A percentile compares a stretch with the other conserved stretches of the same genome.
Conservation (phyloP, 2,329 filamentous ascomycete species). For the Penicillium sp. region DNA sequence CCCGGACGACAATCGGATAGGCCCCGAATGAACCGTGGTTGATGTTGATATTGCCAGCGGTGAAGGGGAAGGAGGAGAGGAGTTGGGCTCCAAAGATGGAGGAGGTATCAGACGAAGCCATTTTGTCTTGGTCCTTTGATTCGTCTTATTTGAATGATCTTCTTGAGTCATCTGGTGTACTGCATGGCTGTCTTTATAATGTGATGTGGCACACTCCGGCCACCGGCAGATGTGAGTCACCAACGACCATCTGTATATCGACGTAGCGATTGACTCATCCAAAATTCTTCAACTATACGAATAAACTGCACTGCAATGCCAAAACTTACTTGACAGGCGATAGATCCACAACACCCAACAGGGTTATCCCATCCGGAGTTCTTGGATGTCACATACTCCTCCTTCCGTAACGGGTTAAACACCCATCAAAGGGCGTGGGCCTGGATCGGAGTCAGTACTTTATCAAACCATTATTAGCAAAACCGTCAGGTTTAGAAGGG, state of each 20-base stretch:
- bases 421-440: background rate
- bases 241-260: background rate
- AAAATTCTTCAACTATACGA: background rate
- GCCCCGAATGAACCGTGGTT: slow-evolving; percentile 67
- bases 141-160: background rate
- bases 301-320: background rate
- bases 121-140: background rate
- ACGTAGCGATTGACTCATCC: background rate
- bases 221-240: background rate
- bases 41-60: slow-evolving; percentile 4
- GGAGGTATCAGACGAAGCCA: background rate
- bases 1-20: slow-evolving; percentile 60
- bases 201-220: background rate
- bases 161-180: background rate
- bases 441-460: background rate
- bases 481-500: background rate
- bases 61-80: slow-evolving; percentile 42
- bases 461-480: background rate
- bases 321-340: background rate
- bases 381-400: background rate
- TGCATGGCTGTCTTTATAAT: background rate
- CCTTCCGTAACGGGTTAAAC: background rate
- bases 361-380: too few species aligned
- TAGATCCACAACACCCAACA: background rate
- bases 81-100: background rate